Base-by-base conservation (phyloP, 2,329 filamentous ascomycete genomes). In the Bipolaris bicolor region DNA sequence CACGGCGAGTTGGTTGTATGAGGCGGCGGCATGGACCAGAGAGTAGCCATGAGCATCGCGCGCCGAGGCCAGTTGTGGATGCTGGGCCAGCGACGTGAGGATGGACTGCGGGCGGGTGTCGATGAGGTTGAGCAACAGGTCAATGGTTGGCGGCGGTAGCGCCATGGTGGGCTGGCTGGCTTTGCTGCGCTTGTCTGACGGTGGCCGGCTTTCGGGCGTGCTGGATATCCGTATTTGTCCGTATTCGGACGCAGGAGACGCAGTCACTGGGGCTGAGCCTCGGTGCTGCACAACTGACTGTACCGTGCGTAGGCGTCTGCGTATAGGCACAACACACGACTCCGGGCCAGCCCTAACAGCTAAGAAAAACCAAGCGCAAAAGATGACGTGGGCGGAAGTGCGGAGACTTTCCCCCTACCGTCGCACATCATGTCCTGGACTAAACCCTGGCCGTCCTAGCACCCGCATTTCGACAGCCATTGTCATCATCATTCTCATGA, bases 21-120 rank as follows among this genome's bases (percentile, higher is more conserved):
- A 97, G 16, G 91, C 89, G 15, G 94, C 92, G 50, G 95, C 95
- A 77, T 99, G 95, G 47, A 98, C 81, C 24, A 98, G 86, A 45
- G 92, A 96, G 80, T 99, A 99, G 69, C 95, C 95, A 71, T 97
- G 90, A 58, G 90, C 87, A 77, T 99, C 95, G 79, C 96, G 91
- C 50, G 84, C 80, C 2, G 88, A 85, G 52, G 95, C 94, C 51
- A 96, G 82, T n/a, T 85, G 78, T 33, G 92, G 91, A 65, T 92
- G 85, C 60, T 87, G 81, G 62, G 86, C 85, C 50, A 99, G 87
- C 65, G 93, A 86, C 56, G 87, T 81, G 60, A 97, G 82, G 52
- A 99, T 86, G 43, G 85, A 82, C 40, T 86, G 79, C 49, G 89
- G 90, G 70, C 92, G 89, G 76, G 97, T 94, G 58, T 94, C 91